phyloP scores from a whole-genome alignment of 2,329 filamentous ascomycete genomes.

The Pezicula rhizophila region DNA sequence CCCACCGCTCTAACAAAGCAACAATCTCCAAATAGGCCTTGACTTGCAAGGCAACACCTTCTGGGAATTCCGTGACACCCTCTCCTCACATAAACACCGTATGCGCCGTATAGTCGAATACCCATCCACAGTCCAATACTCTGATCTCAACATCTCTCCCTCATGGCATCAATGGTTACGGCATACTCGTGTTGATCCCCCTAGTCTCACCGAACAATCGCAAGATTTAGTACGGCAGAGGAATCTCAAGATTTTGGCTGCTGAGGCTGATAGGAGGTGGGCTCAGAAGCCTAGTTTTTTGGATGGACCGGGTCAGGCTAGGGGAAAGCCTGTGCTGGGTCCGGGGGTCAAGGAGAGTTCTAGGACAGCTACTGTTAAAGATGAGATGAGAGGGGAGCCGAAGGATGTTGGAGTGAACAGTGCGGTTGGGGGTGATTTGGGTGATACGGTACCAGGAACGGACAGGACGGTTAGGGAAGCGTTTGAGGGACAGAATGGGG shows the following conservation, averaged over 20 bases:
- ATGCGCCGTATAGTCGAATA: slow-evolving; percentile 59
- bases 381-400: neutral
- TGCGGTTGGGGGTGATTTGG: neutral
- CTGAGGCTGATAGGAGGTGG: slow-evolving; percentile 59
- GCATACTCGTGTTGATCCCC: slow-evolving; percentile 48
- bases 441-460: neutral
- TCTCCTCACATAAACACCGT: slow-evolving; percentile 32
- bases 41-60: slow-evolving; percentile 63
- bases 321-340: slow-evolving; percentile 24
- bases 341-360: slow-evolving; percentile 16
- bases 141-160: slow-evolving; percentile 50
- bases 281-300: slow-evolving; percentile 49
- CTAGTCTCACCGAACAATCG: slow-evolving; percentile 50
- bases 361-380: slow-evolving; percentile 3
- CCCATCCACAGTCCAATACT: slow-evolving; percentile 46
- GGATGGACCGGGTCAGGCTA: slow-evolving; percentile 30
- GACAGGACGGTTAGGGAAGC: neutral
- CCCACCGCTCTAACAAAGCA: neutral
- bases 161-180: slow-evolving; percentile 67
- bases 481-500: neutral
- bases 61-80: slow-evolving; percentile 56
- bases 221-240: slow-evolving; percentile 46
- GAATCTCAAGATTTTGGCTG: slow-evolving; percentile 49
- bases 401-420: neutral
- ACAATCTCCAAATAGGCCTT: slow-evolving; percentile 38